Conservation (phyloP, 345 rosid genomes). For the Reutealis trisperma region DNA sequence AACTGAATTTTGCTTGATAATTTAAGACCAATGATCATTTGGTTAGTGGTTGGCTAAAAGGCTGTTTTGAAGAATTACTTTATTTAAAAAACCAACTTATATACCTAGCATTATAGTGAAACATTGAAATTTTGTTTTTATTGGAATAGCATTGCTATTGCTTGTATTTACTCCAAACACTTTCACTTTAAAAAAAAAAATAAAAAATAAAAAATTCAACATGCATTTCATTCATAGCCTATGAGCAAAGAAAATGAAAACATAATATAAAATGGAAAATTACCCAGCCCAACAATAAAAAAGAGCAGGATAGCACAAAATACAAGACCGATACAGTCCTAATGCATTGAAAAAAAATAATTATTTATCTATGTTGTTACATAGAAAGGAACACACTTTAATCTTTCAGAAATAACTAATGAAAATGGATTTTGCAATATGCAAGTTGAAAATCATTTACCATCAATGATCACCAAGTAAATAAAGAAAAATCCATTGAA, state of each 20-base stretch:
- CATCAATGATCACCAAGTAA: not conserved
- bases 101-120: too few species aligned
- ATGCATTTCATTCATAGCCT: conserved; percentile 2
- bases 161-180: too few species aligned
- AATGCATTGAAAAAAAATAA: not conserved
- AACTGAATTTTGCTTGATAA: not conserved
- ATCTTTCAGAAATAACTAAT: not conserved
- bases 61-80: too few species aligned
- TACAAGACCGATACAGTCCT: not conserved
- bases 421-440: not conserved
- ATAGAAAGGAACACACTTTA: not conserved
- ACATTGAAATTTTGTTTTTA: too few species aligned
- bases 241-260: not conserved
- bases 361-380: not conserved
- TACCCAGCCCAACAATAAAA: not conserved
- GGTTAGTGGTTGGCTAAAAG: too few species aligned
- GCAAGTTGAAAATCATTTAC: not conserved
- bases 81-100: too few species aligned
- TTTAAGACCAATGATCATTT: not conserved
- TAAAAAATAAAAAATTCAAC: not conserved
- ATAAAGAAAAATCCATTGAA: not conserved
- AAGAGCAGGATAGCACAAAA: not conserved
- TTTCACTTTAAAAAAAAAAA: too few species aligned
- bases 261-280: not conserved
- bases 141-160: too few species aligned